Evolutionary conservation across 306 rosid species (phyloP).

Genomic region (Sicyos baderoa): DNA sequence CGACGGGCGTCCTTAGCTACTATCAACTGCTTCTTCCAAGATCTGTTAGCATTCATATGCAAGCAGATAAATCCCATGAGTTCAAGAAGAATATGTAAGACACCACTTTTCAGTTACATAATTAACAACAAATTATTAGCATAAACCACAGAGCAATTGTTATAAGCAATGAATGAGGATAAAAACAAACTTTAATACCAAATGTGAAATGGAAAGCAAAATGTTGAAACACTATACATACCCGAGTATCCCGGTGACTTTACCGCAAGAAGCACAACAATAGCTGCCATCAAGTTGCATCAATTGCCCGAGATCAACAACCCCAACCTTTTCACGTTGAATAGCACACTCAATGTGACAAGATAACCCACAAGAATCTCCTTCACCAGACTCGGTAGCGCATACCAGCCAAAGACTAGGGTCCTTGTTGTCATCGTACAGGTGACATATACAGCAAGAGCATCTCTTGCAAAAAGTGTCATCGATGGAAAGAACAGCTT

Average conservation of each 20-base stretch:
- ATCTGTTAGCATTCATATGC: slow-evolving; percentile 41
- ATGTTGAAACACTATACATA: slow-evolving; percentile 37
- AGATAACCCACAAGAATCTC: slow-evolving; percentile 88
- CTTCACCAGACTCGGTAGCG: slow-evolving; percentile 60
- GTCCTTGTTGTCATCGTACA: slow-evolving; percentile 95
- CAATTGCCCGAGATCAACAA: slow-evolving; percentile 92
- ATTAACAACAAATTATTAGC: slow-evolving; percentile 2
- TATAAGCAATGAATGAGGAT: not conserved
- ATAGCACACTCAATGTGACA: slow-evolving; percentile 97
- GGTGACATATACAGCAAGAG: slow-evolving; percentile 95
- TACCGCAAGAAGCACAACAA: slow-evolving; percentile 97
- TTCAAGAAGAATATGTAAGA: not conserved
- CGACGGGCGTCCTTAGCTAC: slow-evolving; percentile 96
- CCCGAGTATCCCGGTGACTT: slow-evolving; percentile 96
- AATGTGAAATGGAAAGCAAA: no score
- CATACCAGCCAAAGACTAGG: slow-evolving; percentile 99
- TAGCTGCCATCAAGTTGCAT: slow-evolving; percentile 99
- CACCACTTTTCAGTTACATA: not conserved
- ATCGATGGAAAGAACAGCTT: slow-evolving; percentile 83
- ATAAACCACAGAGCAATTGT: slow-evolving; percentile 5
- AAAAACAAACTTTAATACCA: slow-evolving; percentile 3
- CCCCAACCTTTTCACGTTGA: slow-evolving; percentile 82
- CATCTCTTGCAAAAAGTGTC: slow-evolving; percentile 97
- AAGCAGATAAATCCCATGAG: slow-evolving; percentile 25
- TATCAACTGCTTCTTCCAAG: slow-evolving; percentile 90